Conservation (phyloP, 225 moss, liverwort and hornwort genomes). For the Antitrichia curtipendula region DNA sequence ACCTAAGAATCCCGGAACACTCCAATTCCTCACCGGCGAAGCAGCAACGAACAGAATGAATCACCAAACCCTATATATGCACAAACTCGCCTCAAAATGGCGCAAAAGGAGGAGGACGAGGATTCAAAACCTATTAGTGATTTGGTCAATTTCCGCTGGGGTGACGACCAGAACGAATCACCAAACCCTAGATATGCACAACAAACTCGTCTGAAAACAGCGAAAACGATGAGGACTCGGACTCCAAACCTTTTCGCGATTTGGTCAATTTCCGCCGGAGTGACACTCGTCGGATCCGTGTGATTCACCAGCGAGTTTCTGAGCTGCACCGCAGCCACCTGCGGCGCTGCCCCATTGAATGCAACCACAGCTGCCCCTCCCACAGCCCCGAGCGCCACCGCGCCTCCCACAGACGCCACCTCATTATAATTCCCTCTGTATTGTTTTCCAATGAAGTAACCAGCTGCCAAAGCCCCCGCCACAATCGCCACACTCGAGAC, state of each 20-base stretch:
- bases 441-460: constrained; percentile 55
- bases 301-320: constrained; percentile 70
- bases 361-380: constrained; percentile 67
- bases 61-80: neutral
- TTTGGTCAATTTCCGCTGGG: constrained; percentile 39
- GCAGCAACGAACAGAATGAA: neutral
- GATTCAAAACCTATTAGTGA: constrained; percentile 31
- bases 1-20: neutral
- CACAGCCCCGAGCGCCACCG: constrained; percentile 59
- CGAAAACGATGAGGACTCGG: neutral
- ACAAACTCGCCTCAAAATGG: neutral
- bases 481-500: constrained; percentile 61
- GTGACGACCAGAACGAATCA: neutral
- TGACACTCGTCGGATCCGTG: constrained; percentile 55
- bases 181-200: neutral
- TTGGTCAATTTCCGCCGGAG: constrained; percentile 45
- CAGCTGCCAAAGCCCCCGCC: constrained; percentile 76
- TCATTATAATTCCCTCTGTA: constrained; percentile 18
- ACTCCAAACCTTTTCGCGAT: constrained; percentile 46
- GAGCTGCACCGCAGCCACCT: constrained; percentile 79
- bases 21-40: neutral
- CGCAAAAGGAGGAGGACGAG: neutral
- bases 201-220: neutral
- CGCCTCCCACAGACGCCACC: constrained; percentile 62
- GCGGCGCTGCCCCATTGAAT: constrained; percentile 67